phyloP scores from a whole-genome alignment of 192 early-diverging fungal species.

The Phycomyces nitens region DNA sequence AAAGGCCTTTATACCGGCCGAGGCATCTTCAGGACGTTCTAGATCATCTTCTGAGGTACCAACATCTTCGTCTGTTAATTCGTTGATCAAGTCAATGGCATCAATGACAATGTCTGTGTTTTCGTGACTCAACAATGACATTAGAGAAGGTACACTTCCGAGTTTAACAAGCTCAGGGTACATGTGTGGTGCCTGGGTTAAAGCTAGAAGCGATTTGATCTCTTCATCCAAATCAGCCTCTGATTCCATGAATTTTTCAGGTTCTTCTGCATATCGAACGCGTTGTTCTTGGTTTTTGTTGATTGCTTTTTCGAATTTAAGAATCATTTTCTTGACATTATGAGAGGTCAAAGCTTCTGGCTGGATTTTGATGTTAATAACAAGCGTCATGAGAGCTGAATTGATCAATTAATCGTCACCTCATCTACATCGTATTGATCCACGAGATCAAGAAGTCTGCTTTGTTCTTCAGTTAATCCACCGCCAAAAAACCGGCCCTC shows the following conservation, averaged over 20 bases:
- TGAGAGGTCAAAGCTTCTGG: constrained; percentile 54
- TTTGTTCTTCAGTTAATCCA: constrained; percentile 75
- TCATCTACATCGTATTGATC: constrained; percentile 77
- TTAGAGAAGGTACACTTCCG: constrained; percentile 57
- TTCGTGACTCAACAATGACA: constrained; percentile 83
- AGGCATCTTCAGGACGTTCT: constrained; percentile 50
- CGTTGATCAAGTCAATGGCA: constrained; percentile 82
- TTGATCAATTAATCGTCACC: constrained; percentile 33
- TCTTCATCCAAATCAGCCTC: constrained; percentile 94
- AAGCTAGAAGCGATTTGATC: constrained; percentile 68
- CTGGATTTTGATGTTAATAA: constrained; percentile 9
- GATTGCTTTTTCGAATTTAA: constrained; percentile 82
- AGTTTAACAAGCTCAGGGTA: constrained; percentile 73
- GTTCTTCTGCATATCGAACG: constrained; percentile 71
- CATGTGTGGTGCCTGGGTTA: constrained; percentile 78
- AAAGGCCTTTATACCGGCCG: constrained; percentile 60
- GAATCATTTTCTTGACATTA: constrained; percentile 70
- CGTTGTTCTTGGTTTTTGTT: constrained; percentile 87
- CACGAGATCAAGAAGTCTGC: constrained; percentile 76
- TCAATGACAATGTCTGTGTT: constrained; percentile 91
- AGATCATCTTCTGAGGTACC: constrained; percentile 58
- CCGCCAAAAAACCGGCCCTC: constrained; percentile 81
- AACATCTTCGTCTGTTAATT: constrained; percentile 90
- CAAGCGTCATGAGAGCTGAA: not conserved
- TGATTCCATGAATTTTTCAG: constrained; percentile 86